Evolutionary conservation across 2,329 filamentous ascomycete species (phyloP).

Genomic region (Myriosclerotinia duriaeana): DNA sequence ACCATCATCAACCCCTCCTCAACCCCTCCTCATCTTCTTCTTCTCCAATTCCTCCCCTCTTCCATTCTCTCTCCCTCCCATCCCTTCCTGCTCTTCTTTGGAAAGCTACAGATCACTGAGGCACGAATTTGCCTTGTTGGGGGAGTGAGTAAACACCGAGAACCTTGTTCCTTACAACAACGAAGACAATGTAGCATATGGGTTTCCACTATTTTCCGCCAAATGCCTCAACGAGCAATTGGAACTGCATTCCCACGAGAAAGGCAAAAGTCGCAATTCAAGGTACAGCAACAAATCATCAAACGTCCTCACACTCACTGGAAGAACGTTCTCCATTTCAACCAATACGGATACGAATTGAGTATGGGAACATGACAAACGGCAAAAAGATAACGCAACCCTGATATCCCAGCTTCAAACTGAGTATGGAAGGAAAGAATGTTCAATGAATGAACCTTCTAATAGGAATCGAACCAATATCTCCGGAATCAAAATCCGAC

Average conservation of each 20-base stretch:
- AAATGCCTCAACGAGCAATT: not conserved
- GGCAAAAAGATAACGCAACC: not conserved
- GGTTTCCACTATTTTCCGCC: not conserved
- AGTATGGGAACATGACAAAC: not conserved
- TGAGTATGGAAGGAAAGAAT: constrained; percentile 7
- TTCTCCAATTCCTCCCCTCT: too few relatives aligned
- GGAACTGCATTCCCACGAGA: not conserved
- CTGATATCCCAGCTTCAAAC: not conserved
- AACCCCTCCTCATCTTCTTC: too few relatives aligned
- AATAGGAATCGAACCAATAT: constrained; percentile 19
- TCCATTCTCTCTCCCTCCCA: too few relatives aligned
- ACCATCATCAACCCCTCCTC: too few relatives aligned
- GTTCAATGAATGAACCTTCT: not conserved
- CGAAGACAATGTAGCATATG: not conserved
- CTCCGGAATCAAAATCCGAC: not conserved
- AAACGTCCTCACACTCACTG: too few relatives aligned
- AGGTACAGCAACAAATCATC: too few relatives aligned
- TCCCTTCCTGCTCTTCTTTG: too few relatives aligned
- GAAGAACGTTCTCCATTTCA: too few relatives aligned
- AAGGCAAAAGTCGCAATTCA: not conserved
- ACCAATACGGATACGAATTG: not conserved
- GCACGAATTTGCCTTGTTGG: too few relatives aligned
- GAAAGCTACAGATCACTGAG: too few relatives aligned
- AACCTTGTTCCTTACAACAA: not conserved
- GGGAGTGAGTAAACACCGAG: not conserved